Evolutionary conservation across 2,329 filamentous ascomycete genomes (phyloP).

Genomic region (Phialemoniopsis sp.): DNA sequence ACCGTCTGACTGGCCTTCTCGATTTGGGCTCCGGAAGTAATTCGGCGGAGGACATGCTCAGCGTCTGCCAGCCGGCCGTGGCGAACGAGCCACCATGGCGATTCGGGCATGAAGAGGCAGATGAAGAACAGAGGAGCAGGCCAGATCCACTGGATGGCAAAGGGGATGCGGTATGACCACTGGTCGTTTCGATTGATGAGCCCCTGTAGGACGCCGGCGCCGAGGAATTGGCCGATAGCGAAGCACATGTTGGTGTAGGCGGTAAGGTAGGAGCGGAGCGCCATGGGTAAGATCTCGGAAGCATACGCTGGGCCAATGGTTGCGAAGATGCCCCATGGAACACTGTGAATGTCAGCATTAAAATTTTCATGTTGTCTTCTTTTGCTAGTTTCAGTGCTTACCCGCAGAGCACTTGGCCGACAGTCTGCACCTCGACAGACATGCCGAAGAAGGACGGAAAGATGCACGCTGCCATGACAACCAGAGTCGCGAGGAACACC

Average conservation of each 20-base stretch:
- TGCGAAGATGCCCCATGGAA: constrained; percentile 47
- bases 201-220: constrained; percentile 38
- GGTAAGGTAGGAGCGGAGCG: constrained; percentile 52
- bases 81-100: constrained; percentile 45
- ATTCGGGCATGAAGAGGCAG: constrained; percentile 44
- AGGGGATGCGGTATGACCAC: constrained; percentile 46
- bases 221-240: constrained; percentile 57
- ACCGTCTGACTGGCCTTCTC: neutral
- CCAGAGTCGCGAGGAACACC: constrained; percentile 38
- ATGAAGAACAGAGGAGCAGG: constrained; percentile 33
- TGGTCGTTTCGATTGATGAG: constrained; percentile 32
- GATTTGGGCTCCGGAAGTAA: constrained; percentile 29
- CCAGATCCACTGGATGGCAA: constrained; percentile 48
- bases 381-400: too few species aligned
- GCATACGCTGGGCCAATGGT: constrained; percentile 56
- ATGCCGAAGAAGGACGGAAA: constrained; percentile 62
- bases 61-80: constrained; percentile 35
- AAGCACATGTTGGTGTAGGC: constrained; percentile 60
- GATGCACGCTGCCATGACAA: constrained; percentile 40
- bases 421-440: constrained; percentile 49
- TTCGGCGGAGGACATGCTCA: constrained; percentile 26
- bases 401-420: constrained; percentile 57
- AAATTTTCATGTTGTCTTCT: too few species aligned
- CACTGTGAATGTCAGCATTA: too few species aligned
- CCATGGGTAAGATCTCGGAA: constrained; percentile 56